Conservation (phyloP, 192 early-diverging fungal species). For the Pilaira anomala region DNA sequence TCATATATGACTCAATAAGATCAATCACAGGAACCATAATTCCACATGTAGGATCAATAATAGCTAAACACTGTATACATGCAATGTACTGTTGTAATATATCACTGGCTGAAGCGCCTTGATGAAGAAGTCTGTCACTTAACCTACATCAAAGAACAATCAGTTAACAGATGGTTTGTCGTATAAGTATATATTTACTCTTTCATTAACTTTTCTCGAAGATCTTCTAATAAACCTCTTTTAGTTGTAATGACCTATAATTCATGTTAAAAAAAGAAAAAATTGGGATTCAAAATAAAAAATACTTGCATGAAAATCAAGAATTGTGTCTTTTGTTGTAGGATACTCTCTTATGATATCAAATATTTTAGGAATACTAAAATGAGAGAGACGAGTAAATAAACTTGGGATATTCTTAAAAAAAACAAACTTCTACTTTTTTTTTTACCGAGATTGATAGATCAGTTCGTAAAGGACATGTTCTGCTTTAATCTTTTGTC, state of each 20-base stretch:
- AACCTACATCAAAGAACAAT: background rate
- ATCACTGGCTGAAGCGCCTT: constrained; percentile 22
- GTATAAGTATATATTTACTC: background rate
- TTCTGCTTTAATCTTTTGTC: constrained; percentile 17
- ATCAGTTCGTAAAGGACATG: constrained; percentile 13
- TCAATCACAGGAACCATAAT: constrained; percentile 11
- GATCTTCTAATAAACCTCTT: background rate
- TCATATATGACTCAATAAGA: constrained; percentile 17
- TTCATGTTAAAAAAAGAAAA: too few species aligned
- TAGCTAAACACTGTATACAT: constrained; percentile 15
- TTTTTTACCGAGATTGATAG: constrained; percentile 15
- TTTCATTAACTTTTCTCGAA: constrained; percentile 8
- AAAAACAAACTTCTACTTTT: too few species aligned
- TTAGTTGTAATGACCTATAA: background rate
- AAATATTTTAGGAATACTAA: constrained; percentile 4
- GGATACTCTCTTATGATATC: constrained; percentile 14
- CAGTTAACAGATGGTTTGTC: background rate
- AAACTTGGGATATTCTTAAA: background rate
- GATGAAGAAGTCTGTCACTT: constrained; percentile 14
- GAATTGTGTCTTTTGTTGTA: constrained; percentile 1
- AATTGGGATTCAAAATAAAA: too few species aligned
- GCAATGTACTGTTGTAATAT: constrained; percentile 16
- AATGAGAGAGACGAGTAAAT: background rate
- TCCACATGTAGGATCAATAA: constrained; percentile 19
- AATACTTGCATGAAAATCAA: constrained; percentile 1